Percentiles rank a stretch among this genome's conserved stretches.
Conservation (phyloP, 139 green algal genomes). For the Closterium sp. region DNA sequence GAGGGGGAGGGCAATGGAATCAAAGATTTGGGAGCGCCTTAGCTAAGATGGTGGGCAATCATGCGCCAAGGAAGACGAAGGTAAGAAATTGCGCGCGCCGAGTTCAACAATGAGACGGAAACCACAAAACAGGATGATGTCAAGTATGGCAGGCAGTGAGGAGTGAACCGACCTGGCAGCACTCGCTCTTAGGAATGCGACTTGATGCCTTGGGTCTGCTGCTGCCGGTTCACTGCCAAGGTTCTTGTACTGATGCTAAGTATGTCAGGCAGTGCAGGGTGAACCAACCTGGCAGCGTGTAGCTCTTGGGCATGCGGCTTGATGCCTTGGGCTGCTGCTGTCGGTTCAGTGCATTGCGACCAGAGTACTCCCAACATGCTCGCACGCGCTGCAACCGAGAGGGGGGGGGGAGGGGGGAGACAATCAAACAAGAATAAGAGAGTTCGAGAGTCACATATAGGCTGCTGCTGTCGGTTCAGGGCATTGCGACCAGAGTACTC, state of each 20-base stretch:
- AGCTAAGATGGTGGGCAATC: no score
- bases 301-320: slow-evolving; percentile 6
- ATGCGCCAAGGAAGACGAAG: no score
- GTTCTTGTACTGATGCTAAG: no score
- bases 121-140: no score
- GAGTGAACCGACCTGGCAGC: background rate
- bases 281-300: background rate
- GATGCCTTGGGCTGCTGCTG: slow-evolving; percentile 13
- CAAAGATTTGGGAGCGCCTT: background rate
- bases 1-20: slow-evolving; percentile 6
- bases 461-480: slow-evolving; percentile 12
- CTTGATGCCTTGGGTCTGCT: background rate
- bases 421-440: no score
- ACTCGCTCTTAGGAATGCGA: slow-evolving; percentile 3
- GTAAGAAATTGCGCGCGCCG: no score
- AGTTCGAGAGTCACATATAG: no score
- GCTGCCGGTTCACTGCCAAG: slow-evolving; percentile 1
- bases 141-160: no score
- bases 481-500: slow-evolving; percentile 19
- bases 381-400: slow-evolving; percentile 19
- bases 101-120: no score
- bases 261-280: no score
- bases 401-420: no score
- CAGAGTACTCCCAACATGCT: slow-evolving; percentile 32
- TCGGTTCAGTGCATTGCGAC: slow-evolving; percentile 5